Base-by-base conservation (phyloP, 2,329 filamentous ascomycete genomes). In the Colletotrichum tropicicola region DNA sequence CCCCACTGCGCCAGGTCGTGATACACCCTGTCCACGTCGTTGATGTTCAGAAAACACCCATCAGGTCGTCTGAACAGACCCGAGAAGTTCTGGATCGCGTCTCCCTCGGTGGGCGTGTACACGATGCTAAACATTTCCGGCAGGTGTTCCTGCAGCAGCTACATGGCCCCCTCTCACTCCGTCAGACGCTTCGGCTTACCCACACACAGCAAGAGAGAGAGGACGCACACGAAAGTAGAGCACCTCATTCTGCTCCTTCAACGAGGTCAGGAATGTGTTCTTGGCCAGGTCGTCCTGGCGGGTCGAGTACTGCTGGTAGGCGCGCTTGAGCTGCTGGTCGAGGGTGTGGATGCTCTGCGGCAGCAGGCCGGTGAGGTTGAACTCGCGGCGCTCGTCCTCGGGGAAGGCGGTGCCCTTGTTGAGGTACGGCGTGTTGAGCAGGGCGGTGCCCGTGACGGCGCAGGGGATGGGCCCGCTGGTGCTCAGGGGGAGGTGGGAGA, bases 51-150 rank as follows among this genome's bases (percentile, higher is more conserved):
- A 69, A 93, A 97, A 70, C 92, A 93, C 0, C 94, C 94, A 69
- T 95, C 91, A 0, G 93, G 92, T 17, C 87, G 83, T 10, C 94
- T 82, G 72, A 97, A 97, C 0, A 96, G 75, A 0, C 89, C 81
- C 0, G 92, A 96, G 73, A 92, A 97, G 68, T 94, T 92, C 69
- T 92, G 88, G 53, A 97, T 97, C 0, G 94, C 94, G 41, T 97
- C 92, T 8, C 92, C 93, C 78, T 97, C 93, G 0, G 94, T 97
- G 0, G 94, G 94, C 0, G 94, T 97, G 73, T 97, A 97, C 27
- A 97, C 92, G n/a, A 97, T 82, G 41, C 90, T 89, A 73, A 97
- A 94, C 92, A 97, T 96, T 73, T 97, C 93, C 68, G 92, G 89
- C 19, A 97, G 79, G 71, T 97, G 90, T 5, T 92, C 88, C 73